Base-by-base conservation (phyloP, 2,329 filamentous ascomycete genomes). In the Monascus ruber region DNA sequence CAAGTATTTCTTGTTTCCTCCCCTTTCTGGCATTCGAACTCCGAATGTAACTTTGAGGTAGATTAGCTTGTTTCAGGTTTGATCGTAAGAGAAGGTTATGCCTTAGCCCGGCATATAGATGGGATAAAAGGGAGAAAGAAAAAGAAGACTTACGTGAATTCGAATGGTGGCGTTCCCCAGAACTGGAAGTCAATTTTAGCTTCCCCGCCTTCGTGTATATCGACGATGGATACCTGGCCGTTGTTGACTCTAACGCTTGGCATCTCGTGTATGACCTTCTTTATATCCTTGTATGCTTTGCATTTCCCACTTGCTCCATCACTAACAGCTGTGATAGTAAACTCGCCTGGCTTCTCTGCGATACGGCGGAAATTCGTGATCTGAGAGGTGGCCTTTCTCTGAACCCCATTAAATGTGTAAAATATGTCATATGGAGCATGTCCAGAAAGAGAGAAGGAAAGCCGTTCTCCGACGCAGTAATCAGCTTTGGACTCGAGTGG, bases 161-260 rank as follows among this genome's bases (percentile, higher is more conserved):
- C 91, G 55, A 98, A 98, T 1, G 91, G 91, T 45, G 91, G 87
- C 5, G 85, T 88, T 41, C 93, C 91, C 69, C 84, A 88, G 65
- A 98, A 98, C 53, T 94, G 85, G 52, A 98, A 96, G 5, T 86
- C 68, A 38, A 98, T 87, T 57, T 95, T 85, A 1, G 91, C 87
- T 58, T 93, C 84, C 45, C 87, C 87, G 50, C 91, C 91, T 68
- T 98, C 89, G 60, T 96, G 93, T 46, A 98, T 98, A 57, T 96
- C 91, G 29, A 93, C 81, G 48, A 83, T 79, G 5, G 80, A 77
- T 42, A 85, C 80, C 45, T 76, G 76, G 26, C 93, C 93, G 53
- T 85, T 84, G 55, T 83, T 89, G 49, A 98, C 85, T 49, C 81
- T 81, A 35, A 95, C 93, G 42, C 83, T 88, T 3, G 91, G 91